These are phyloP conservation scores for Rhynchospora tenuis DNA, from an alignment of 176 grass and related monocot genomes.

Conservation along the genomic window DNA sequence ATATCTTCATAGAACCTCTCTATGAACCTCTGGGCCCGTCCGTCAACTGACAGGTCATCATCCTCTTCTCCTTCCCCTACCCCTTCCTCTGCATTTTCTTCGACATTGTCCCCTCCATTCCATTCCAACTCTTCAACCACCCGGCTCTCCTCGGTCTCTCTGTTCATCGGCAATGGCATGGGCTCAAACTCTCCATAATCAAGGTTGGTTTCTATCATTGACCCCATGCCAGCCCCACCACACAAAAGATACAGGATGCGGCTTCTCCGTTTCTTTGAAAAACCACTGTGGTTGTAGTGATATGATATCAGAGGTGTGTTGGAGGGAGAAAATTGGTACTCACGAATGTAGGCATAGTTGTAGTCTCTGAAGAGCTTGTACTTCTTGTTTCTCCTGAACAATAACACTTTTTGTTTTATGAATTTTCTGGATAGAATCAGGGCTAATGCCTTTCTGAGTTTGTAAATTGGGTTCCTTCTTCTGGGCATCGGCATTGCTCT, in stretches of 20 bases:
- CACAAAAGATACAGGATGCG: constrained; percentile 41
- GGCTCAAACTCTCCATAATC: constrained; percentile 32
- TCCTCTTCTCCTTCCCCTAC: constrained; percentile 24
- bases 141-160: not conserved
- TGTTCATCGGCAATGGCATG: not conserved
- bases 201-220: constrained; percentile 11
- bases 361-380: constrained; percentile 59
- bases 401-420: constrained; percentile 35
- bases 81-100: not conserved
- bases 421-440: constrained; percentile 40
- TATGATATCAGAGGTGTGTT: constrained; percentile 43
- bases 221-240: constrained; percentile 15
- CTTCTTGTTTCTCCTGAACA: constrained; percentile 46
- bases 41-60: constrained; percentile 44
- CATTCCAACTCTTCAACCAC: constrained; percentile 12
- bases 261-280: constrained; percentile 16
- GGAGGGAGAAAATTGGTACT: constrained; percentile 88
- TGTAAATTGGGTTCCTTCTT: constrained; percentile 25
- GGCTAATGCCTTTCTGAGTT: not conserved
- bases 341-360: constrained; percentile 68
- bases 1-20: constrained; percentile 82
- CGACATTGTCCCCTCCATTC: not conserved
- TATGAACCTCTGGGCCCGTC: constrained; percentile 81
- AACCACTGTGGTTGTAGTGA: not conserved
- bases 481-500: constrained; percentile 11